Conservation (phyloP, 1,284 basidiomycete species). For the Sporisorium scitamineum region DNA sequence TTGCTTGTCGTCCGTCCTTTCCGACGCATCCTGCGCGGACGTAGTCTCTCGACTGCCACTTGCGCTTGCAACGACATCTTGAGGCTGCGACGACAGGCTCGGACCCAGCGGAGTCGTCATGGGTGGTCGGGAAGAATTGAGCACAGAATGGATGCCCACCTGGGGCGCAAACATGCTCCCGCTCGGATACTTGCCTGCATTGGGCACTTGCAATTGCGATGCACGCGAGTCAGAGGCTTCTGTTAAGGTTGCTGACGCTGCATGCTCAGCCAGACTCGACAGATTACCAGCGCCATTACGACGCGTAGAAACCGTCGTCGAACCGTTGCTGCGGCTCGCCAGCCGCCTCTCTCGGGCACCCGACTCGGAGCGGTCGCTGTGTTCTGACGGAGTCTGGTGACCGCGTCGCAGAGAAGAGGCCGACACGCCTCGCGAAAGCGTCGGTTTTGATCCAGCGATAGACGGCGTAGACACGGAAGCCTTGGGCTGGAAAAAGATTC, state of each 20-base stretch:
- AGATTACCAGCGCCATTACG: conserved; percentile 1
- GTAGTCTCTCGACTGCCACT: not conserved
- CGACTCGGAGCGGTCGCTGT: conserved; percentile 17
- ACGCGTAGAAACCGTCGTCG: not conserved
- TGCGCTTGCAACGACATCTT: not conserved
- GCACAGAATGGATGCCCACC: conserved; percentile 56
- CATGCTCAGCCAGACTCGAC: conserved; percentile 16
- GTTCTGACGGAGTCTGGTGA: conserved; percentile 21
- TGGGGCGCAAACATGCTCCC: conserved; percentile 61
- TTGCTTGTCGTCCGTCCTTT: not conserved
- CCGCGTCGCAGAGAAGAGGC: conserved; percentile 24
- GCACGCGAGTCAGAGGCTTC: not conserved
- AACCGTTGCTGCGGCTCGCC: conserved; percentile 24
- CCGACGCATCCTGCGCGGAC: not conserved
- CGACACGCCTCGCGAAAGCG: conserved; percentile 33
- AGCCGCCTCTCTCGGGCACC: conserved; percentile 18
- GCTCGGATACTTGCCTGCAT: conserved; percentile 33
- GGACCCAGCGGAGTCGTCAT: conserved; percentile 51
- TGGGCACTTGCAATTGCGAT: conserved; percentile 15
- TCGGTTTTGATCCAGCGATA: conserved; percentile 22
- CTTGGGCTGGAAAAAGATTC: conserved; percentile 91
- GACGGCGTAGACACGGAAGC: conserved; percentile 21
- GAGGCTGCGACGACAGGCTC: conserved; percentile 7
- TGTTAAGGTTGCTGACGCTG: not conserved
- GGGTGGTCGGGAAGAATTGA: conserved; percentile 41